Conservation (phyloP, 108 stramenopile species). For the Stephanodiscus minutulus region DNA sequence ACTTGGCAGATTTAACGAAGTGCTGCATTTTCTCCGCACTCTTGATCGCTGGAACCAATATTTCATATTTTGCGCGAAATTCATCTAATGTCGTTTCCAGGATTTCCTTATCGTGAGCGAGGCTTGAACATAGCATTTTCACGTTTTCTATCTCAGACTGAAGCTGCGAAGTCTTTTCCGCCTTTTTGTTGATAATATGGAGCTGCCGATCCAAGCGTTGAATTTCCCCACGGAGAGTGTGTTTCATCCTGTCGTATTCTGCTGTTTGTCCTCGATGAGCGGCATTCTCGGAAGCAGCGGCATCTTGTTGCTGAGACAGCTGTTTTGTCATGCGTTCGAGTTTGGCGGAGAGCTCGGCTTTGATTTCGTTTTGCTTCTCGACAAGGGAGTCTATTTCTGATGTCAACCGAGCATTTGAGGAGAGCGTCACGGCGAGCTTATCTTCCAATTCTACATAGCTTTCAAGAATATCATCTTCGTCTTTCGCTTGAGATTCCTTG, state of each 20-base stretch:
- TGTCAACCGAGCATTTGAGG: slow-evolving; percentile 11
- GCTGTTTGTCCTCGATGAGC: slow-evolving; percentile 1
- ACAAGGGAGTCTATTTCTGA: slow-evolving; percentile 11
- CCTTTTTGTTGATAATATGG: slow-evolving; percentile 9
- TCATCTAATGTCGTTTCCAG: slow-evolving; percentile 3
- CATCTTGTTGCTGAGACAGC: slow-evolving; percentile 4
- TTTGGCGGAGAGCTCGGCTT: background rate
- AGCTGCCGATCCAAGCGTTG: slow-evolving; percentile 10
- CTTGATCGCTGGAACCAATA: background rate
- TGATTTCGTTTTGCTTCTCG: background rate
- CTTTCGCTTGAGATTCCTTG: slow-evolving; percentile 6
- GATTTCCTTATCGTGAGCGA: slow-evolving; percentile 17
- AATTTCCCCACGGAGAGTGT: slow-evolving; percentile 5
- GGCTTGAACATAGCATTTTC: slow-evolving; percentile 3
- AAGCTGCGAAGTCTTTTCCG: slow-evolving; percentile 3
- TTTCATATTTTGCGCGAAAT: background rate
- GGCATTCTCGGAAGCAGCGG: background rate
- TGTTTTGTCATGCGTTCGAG: slow-evolving; percentile 5
- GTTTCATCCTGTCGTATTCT: slow-evolving; percentile 5
- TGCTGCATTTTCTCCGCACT: slow-evolving; percentile 4
- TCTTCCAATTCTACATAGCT: slow-evolving; percentile 2
- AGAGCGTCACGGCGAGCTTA: background rate
- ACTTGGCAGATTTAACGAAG: slow-evolving; percentile 9
- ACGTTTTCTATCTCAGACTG: slow-evolving; percentile 20
- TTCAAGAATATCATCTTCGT: background rate